These are phyloP conservation scores for Dinochytrium kinnereticum DNA, from an alignment of 371 early-diverging fungal species.

Conservation along the genomic window DNA sequence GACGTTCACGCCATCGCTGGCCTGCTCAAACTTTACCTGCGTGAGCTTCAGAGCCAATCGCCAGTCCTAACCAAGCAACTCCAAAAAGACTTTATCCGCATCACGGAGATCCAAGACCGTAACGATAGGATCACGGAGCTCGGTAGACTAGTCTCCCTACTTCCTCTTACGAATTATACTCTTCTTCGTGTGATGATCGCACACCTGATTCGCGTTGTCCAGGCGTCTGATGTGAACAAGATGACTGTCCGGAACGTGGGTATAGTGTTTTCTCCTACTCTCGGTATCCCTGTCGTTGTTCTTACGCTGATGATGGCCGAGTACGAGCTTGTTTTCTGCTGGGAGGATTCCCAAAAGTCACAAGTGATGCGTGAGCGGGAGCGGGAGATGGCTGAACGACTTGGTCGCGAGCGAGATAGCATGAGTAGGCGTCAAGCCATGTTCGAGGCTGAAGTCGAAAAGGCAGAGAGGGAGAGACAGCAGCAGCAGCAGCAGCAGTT, in stretches of 20 bases:
- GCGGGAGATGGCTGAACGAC: constrained; percentile 22
- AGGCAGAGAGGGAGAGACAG: constrained; percentile 5
- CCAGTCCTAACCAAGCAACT: constrained; percentile 83
- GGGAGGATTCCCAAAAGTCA: constrained; percentile 30
- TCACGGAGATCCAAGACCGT: constrained; percentile 72
- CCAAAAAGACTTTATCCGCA: constrained; percentile 76
- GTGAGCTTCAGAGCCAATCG: constrained; percentile 77
- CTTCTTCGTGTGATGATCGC: constrained; percentile 84
- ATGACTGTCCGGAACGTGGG: constrained; percentile 95
- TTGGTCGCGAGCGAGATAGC: neutral
- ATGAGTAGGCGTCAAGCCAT: neutral
- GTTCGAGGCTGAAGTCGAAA: constrained; percentile 13
- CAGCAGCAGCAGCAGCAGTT: constrained; percentile 11
- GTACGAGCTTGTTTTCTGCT: constrained; percentile 81
- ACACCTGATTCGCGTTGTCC: constrained; percentile 87
- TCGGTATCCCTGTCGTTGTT: constrained; percentile 88
- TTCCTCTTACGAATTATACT: constrained; percentile 89
- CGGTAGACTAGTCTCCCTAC: constrained; percentile 71
- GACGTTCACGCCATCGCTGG: constrained; percentile 95
- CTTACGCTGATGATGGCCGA: constrained; percentile 87
- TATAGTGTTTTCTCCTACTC: constrained; percentile 93
- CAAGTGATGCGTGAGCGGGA: constrained; percentile 18
- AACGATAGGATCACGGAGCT: constrained; percentile 76
- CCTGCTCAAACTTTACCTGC: constrained; percentile 87
- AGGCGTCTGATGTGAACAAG: constrained; percentile 80